A percentile compares a stretch with the other conserved stretches of the same genome.
phyloP scores from a whole-genome alignment of 331 rosid genomes.

The Pyracantha coccinea region DNA sequence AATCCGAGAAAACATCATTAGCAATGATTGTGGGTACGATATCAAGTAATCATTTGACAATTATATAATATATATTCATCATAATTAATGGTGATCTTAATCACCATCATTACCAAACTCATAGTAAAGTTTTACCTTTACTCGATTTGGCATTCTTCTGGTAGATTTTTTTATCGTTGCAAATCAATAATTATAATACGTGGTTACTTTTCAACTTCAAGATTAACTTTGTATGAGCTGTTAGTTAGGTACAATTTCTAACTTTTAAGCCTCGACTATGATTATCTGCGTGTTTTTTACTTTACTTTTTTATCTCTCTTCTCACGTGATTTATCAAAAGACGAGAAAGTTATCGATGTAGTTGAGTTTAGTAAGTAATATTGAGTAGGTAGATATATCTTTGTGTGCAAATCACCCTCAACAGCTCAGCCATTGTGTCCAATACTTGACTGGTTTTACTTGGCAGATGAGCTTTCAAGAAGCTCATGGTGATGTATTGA shows the following conservation, averaged over 20 bases:
- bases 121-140: neutral
- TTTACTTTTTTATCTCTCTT: too few relatives aligned
- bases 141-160: neutral
- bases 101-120: constrained; percentile 1
- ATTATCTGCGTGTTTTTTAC: too few relatives aligned
- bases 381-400: neutral
- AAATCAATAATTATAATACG: too few relatives aligned
- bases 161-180: neutral
- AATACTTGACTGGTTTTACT: neutral
- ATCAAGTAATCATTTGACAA: neutral
- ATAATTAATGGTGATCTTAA: constrained; percentile 2
- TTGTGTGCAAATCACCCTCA: neutral
- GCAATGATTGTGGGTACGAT: too few relatives aligned
- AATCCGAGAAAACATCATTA: too few relatives aligned
- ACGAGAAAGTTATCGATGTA: too few relatives aligned
- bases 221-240: neutral
- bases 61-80: neutral
- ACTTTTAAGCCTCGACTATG: neutral
- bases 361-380: neutral
- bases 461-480: neutral
- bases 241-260: neutral
- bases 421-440: neutral
- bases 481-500: neutral
- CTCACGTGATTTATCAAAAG: too few relatives aligned
- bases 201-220: too few relatives aligned